A percentile compares a stretch with the other conserved stretches of the same genome.
These are phyloP conservation scores for Amaranthus cruentus DNA, from an alignment of 148 eudicot genomes.

Conservation along the genomic window DNA sequence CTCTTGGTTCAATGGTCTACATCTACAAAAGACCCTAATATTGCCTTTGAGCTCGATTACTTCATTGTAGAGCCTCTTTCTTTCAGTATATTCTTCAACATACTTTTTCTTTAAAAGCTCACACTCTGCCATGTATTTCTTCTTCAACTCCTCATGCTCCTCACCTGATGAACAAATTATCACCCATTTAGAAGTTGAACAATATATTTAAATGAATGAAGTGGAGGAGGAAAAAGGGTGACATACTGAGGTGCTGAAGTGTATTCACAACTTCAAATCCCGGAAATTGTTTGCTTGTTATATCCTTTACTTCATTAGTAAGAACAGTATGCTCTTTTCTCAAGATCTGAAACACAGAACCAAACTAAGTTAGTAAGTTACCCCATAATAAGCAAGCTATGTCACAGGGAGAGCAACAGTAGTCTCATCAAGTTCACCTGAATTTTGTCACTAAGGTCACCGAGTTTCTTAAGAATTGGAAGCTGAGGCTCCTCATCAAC, in stretches of 20 bases:
- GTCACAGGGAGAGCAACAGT: not conserved
- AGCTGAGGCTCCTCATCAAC: slow-evolving; percentile 55
- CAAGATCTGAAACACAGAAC: slow-evolving; percentile 40
- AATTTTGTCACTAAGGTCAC: slow-evolving; percentile 47
- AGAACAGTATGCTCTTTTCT: slow-evolving; percentile 62
- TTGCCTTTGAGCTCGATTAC: slow-evolving; percentile 97
- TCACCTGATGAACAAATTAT: slow-evolving; percentile 38
- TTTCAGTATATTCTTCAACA: slow-evolving; percentile 58
- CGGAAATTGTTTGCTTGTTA: slow-evolving; percentile 51
- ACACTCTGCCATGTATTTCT: slow-evolving; percentile 53
- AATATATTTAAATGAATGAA: not conserved
- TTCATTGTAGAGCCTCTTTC: slow-evolving; percentile 89
- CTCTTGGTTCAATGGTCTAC: slow-evolving; percentile 71
- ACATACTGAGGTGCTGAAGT: slow-evolving; percentile 68
- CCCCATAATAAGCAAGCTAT: not conserved
- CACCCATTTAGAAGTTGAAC: not conserved
- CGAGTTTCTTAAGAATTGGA: slow-evolving; percentile 62
- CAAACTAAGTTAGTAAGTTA: slow-evolving; percentile 7
- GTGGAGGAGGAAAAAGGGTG: not conserved
- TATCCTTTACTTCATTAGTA: slow-evolving; percentile 59
- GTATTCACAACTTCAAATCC: slow-evolving; percentile 63
- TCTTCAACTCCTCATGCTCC: slow-evolving; percentile 67
- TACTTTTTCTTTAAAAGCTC: slow-evolving; percentile 58
- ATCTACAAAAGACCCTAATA: slow-evolving; percentile 90
- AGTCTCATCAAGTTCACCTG: slow-evolving; percentile 30